Evolutionary conservation across 768 basidiomycete genomes (phyloP).

Genomic region (Rhodotorula babjevae): DNA sequence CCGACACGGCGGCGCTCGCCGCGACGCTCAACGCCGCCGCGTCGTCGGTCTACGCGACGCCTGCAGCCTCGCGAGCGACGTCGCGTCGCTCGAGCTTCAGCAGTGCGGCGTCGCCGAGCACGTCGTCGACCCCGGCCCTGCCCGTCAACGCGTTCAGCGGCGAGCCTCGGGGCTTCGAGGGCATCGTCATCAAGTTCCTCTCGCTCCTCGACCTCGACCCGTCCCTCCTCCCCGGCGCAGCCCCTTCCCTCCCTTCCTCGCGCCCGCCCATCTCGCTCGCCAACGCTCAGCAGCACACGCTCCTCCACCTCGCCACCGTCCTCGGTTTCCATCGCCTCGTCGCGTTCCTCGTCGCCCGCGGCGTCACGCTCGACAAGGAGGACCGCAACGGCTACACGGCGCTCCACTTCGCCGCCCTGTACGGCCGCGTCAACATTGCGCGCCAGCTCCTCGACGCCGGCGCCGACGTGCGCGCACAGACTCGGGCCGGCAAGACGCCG

Average conservation of each 20-base stretch:
- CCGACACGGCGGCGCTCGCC: slow-evolving; percentile 31
- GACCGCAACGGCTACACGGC: slow-evolving; percentile 89
- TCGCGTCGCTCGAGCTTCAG: slow-evolving; percentile 29
- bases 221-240: slow-evolving; percentile 52
- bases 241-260: slow-evolving; percentile 45
- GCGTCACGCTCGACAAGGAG: slow-evolving; percentile 72
- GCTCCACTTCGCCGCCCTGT: slow-evolving; percentile 74
- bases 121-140: neutral
- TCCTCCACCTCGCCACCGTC: slow-evolving; percentile 80
- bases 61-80: slow-evolving; percentile 12
- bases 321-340: slow-evolving; percentile 69
- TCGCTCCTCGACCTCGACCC: slow-evolving; percentile 62
- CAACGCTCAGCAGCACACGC: slow-evolving; percentile 69
- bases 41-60: slow-evolving; percentile 22
- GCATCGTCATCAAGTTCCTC: slow-evolving; percentile 72
- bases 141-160: slow-evolving; percentile 4
- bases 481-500: slow-evolving; percentile 47
- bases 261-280: slow-evolving; percentile 63
- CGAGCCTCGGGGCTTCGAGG: slow-evolving; percentile 58
- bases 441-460: slow-evolving; percentile 68
- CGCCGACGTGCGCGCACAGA: slow-evolving; percentile 56
- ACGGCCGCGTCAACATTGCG: slow-evolving; percentile 61
- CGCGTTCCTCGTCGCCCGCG: slow-evolving; percentile 64
- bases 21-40: slow-evolving; percentile 25
- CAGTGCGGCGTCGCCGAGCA: neutral